A percentile compares a stretch with the other conserved stretches of the same genome.
Evolutionary conservation across 2,329 filamentous ascomycete species (phyloP).

Genomic region (Fonsecaea pedrosoi): DNA sequence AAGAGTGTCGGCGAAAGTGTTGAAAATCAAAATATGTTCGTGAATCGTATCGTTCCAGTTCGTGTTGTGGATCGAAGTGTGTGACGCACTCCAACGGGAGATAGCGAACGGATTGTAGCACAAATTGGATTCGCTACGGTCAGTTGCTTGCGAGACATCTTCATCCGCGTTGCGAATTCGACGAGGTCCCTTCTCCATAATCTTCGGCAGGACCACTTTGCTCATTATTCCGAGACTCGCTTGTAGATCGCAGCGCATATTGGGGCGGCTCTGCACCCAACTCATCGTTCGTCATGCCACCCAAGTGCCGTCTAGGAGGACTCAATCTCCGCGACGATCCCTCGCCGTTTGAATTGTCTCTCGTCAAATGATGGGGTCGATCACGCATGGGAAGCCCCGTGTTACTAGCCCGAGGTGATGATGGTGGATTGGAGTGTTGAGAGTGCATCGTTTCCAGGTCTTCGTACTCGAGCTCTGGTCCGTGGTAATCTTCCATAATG

Average conservation of each 20-base stretch:
- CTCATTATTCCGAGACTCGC: slow-evolving; percentile 15
- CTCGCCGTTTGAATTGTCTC: slow-evolving; percentile 20
- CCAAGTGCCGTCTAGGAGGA: slow-evolving; percentile 19
- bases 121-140: not conserved
- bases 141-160: not conserved
- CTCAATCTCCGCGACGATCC: slow-evolving; percentile 20
- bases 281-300: slow-evolving; percentile 38
- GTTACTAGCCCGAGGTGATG: slow-evolving; percentile 27
- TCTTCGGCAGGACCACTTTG: slow-evolving; percentile 25
- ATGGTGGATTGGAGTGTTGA: slow-evolving; percentile 42
- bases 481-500: slow-evolving; percentile 55
- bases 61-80: slow-evolving; percentile 6
- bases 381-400: slow-evolving; percentile 27
- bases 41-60: slow-evolving; percentile 5
- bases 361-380: slow-evolving; percentile 1
- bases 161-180: slow-evolving; percentile 12
- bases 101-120: not conserved
- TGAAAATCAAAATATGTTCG: not conserved
- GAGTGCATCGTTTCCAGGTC: slow-evolving; percentile 55
- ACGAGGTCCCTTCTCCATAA: slow-evolving; percentile 30
- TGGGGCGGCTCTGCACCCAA: slow-evolving; percentile 37
- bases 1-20: not conserved
- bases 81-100: not conserved
- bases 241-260: slow-evolving; percentile 20
- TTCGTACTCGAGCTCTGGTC: slow-evolving; percentile 57